Base-by-base conservation (phyloP, 2,329 filamentous ascomycete species). In the Aureobasidium sp. region DNA sequence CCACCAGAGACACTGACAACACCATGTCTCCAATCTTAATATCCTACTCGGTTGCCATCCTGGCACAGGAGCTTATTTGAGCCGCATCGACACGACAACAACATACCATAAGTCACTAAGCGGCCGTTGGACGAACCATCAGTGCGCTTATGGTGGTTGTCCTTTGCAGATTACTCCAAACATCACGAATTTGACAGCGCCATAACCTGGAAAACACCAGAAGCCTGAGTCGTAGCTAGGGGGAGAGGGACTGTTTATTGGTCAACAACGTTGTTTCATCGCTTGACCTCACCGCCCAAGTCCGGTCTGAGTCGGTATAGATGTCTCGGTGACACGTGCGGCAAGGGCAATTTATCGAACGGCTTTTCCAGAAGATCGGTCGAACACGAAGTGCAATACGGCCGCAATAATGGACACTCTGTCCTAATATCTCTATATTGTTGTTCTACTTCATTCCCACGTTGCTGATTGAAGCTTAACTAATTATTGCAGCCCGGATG, bases 361-460 rank as follows among this genome's bases (percentile, higher is more conserved):
- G 55, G 55, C 43, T 47, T 59, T 59, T 59, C 55, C 55, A 59
- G 55, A 59, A 47, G 55, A 59, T 59, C 43, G 43, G 43, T 48
- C 55, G 55, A 59, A 59, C 55, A 47, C 41, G 53, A 57, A 17
- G 53, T 57, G 29, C 27, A 48, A 37, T 48, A 59, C 55, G 55
- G 55, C 55, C 37, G 43, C n/a, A 59, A 47, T 27, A 59, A 47
- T 27, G 17, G 24, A 37, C 32, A 27, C 27, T 26, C 7, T 34
- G 53, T 59, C 20, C 26, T 59, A 12, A 26, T 34, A 48, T 59
- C 13, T 46, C 10, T 36, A 57, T 57, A 57, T 57, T 59, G 55
- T 48, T 48, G 34, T 59, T 59, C n/a, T 57, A 34, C 53, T 46
- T 57, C 53, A 57, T 57, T 39, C 39, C 43, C 55, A 59, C 55